Evolutionary conservation across 2,329 filamentous ascomycete genomes (phyloP).

Genomic region (Penicillium crustosum): DNA sequence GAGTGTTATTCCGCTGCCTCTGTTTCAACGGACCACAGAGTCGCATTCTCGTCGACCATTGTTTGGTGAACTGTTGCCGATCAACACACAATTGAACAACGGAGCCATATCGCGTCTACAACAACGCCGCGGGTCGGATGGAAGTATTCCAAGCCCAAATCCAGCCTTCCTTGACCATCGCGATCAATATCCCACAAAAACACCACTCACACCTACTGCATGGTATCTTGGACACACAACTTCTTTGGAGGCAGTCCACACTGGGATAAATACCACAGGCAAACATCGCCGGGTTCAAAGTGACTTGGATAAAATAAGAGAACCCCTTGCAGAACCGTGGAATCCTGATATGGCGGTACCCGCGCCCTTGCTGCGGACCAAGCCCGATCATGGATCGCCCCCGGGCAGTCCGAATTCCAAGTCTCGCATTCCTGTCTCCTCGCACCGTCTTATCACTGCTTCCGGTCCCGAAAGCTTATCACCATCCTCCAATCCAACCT

Average conservation of each 20-base stretch:
- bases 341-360: constrained; percentile 37
- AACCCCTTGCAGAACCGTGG: constrained; percentile 31
- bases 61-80: constrained; percentile 72
- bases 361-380: constrained; percentile 29
- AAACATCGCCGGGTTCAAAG: constrained; percentile 51
- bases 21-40: constrained; percentile 27
- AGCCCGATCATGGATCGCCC: constrained; percentile 26
- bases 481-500: constrained; percentile 38
- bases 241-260: constrained; percentile 44
- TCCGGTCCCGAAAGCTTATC: constrained; percentile 45
- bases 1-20: constrained; percentile 18
- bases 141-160: constrained; percentile 59
- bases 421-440: constrained; percentile 49
- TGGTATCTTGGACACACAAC: constrained; percentile 59
- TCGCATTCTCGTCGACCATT: constrained; percentile 56
- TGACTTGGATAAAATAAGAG: constrained; percentile 52
- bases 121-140: constrained; percentile 68
- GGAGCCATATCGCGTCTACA: constrained; percentile 58
- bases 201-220: constrained; percentile 65
- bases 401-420: constrained; percentile 37
- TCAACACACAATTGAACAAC: constrained; percentile 54
- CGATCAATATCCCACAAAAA: constrained; percentile 47
- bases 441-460: constrained; percentile 40
- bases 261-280: constrained; percentile 22
- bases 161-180: constrained; percentile 43